These are phyloP conservation scores for Phytophthora quininea DNA, from an alignment of 352 stramenopile species.

Conservation along the genomic window DNA sequence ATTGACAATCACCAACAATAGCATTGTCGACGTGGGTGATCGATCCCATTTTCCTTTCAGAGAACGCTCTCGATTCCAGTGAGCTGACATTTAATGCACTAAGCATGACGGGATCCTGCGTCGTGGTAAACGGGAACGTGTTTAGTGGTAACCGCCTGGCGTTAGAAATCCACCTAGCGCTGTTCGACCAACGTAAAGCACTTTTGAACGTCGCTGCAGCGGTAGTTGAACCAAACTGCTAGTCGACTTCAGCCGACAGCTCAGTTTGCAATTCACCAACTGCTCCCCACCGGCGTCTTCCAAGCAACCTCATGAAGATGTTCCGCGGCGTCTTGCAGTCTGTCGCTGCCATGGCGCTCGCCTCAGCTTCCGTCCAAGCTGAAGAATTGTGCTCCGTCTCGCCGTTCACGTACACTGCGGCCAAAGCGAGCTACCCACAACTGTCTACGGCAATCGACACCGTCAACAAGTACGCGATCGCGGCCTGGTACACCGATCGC, in stretches of 20 bases:
- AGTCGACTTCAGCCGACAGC: background rate
- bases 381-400: slow-evolving; percentile 43
- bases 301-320: slow-evolving; percentile 9
- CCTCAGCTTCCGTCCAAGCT: slow-evolving; percentile 11
- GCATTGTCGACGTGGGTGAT: background rate
- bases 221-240: background rate
- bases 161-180: background rate
- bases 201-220: slow-evolving; percentile 1
- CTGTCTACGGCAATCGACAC: slow-evolving; percentile 38
- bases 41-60: slow-evolving; percentile 1
- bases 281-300: slow-evolving; percentile 4
- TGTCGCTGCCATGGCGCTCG: slow-evolving; percentile 13
- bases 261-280: slow-evolving; percentile 29
- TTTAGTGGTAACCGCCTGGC: too few species aligned
- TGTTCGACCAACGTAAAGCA: background rate
- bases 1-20: background rate
- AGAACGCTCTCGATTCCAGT: background rate
- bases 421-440: slow-evolving; percentile 40
- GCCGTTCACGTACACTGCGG: slow-evolving; percentile 34
- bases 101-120: background rate
- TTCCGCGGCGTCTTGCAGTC: slow-evolving; percentile 9
- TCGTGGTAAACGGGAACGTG: background rate
- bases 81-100: background rate
- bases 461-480: slow-evolving; percentile 47
- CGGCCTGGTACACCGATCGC: slow-evolving; percentile 62